These are phyloP conservation scores for Saturnispora saitoi DNA, from an alignment of 805 yeast species.

Conservation along the genomic window DNA sequence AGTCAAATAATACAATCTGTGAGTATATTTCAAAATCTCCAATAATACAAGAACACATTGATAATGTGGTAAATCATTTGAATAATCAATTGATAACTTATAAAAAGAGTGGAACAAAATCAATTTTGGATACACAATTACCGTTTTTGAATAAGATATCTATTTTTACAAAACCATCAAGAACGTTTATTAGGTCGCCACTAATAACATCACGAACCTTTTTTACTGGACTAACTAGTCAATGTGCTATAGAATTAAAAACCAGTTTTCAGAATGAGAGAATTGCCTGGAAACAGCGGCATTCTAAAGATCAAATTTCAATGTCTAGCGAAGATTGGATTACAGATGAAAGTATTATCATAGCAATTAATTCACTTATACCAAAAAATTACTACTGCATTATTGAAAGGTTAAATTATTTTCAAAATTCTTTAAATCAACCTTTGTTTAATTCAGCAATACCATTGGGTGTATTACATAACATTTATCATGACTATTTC, in stretches of 20 bases:
- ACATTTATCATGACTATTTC: slow-evolving; percentile 10
- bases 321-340: slow-evolving; percentile 1
- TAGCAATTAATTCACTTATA: slow-evolving; percentile 3
- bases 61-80: background rate
- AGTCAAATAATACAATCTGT: background rate
- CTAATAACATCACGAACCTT: background rate
- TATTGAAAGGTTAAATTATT: slow-evolving; percentile 10
- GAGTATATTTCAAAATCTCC: background rate
- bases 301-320: background rate
- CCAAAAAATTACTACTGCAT: slow-evolving; percentile 7
- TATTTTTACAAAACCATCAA: slow-evolving; percentile 4
- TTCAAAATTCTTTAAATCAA: slow-evolving; percentile 8
- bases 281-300: background rate
- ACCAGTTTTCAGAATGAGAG: background rate
- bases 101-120: background rate
- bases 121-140: background rate
- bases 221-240: background rate
- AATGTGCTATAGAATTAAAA: background rate
- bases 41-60: background rate
- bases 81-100: background rate
- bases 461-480: slow-evolving; percentile 9
- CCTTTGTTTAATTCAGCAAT: slow-evolving; percentile 3
- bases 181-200: background rate
- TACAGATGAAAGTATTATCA: background rate
- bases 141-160: background rate